Evolutionary conservation across 2,329 filamentous ascomycete genomes (phyloP).

Genomic region (Dactylonectria macrodidyma): DNA sequence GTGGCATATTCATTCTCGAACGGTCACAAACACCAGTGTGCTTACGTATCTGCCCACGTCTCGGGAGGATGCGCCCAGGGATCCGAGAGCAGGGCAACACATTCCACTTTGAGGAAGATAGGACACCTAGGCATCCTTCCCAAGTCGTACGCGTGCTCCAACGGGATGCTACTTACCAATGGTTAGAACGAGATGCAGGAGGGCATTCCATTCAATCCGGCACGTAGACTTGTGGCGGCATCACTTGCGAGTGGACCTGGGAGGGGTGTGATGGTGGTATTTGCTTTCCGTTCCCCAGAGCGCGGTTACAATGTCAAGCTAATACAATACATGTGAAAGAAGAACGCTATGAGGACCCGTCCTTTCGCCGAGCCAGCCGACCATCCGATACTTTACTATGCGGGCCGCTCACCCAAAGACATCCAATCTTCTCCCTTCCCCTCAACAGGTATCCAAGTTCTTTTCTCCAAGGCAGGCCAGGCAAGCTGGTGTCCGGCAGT

Average conservation of each 20-base stretch:
- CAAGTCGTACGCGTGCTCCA: conserved; percentile 14
- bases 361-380: conserved; percentile 44
- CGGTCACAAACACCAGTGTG: not conserved
- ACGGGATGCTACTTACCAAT: conserved; percentile 1
- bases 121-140: not conserved
- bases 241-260: conserved; percentile 23
- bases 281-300: conserved; percentile 24
- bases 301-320: conserved; percentile 13
- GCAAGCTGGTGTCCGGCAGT: not conserved
- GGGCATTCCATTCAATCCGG: not conserved
- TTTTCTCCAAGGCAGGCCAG: conserved; percentile 5
- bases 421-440: conserved; percentile 11
- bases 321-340: conserved; percentile 38
- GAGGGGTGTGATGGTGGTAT: not conserved
- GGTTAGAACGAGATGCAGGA: conserved; percentile 10
- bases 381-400: conserved; percentile 40
- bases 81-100: conserved; percentile 12
- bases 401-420: conserved; percentile 22
- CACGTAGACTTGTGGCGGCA: conserved; percentile 10
- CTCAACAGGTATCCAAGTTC: not conserved
- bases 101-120: not conserved
- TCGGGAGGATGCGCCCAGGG: conserved; percentile 6
- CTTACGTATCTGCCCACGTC: not conserved
- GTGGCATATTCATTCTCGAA: not conserved
- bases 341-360: conserved; percentile 44